A percentile compares a stretch with the other conserved stretches of the same genome.
These are phyloP conservation scores for Argentina anserina DNA, from an alignment of 306 rosid species.

Conservation along the genomic window DNA sequence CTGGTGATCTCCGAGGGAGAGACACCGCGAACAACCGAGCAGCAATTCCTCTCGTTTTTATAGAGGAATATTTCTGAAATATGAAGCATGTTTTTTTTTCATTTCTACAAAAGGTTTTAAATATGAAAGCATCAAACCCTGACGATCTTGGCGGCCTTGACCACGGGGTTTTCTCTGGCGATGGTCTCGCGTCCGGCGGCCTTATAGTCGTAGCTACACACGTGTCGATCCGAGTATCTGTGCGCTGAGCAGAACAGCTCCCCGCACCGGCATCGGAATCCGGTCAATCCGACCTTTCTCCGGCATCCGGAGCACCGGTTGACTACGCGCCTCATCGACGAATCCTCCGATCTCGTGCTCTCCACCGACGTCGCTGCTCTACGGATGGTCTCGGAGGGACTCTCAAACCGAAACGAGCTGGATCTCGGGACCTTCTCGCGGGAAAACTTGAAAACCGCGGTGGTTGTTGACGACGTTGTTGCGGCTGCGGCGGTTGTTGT, in stretches of 20 bases:
- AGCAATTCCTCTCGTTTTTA: constrained; percentile 11
- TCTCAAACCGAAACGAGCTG: constrained; percentile 21
- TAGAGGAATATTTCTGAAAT: constrained; percentile 2
- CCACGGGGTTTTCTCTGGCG: constrained; percentile 90
- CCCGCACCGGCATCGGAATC: constrained; percentile 92
- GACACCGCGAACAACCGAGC: constrained; percentile 32
- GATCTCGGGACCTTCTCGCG: constrained; percentile 50
- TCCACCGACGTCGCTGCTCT: constrained; percentile 15
- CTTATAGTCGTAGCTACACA: constrained; percentile 88
- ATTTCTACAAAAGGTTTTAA: constrained; percentile 22
- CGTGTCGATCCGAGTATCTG: constrained; percentile 93
- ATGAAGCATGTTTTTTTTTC: neutral
- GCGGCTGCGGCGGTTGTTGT: constrained; percentile 8
- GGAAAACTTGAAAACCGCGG: constrained; percentile 36
- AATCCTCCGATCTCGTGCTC: constrained; percentile 30
- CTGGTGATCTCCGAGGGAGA: constrained; percentile 27
- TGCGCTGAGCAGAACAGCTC: constrained; percentile 85
- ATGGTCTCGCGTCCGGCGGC: constrained; percentile 83
- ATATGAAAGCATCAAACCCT: constrained; percentile 47
- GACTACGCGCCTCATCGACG: constrained; percentile 51
- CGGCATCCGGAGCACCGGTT: constrained; percentile 87
- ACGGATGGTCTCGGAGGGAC: constrained; percentile 1
- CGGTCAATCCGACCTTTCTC: constrained; percentile 76
- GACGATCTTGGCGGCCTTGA: constrained; percentile 78
- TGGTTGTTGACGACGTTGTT: neutral